A percentile compares a stretch with the other conserved stretches of the same genome.
These are phyloP conservation scores for Maudiozyma bulderi DNA, from an alignment of 805 yeast genomes.

Conservation along the genomic window DNA sequence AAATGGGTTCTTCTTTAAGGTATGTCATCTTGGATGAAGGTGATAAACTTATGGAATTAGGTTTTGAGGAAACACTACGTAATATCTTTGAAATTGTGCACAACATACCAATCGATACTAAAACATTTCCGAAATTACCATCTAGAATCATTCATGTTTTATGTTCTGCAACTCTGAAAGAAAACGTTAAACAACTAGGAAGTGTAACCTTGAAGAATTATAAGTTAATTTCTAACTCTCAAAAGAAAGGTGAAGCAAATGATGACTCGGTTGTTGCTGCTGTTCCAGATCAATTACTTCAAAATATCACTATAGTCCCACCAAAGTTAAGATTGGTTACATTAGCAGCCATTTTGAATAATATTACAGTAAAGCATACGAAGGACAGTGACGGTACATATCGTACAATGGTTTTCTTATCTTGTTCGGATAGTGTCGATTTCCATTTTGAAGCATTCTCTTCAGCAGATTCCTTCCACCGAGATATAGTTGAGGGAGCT, in stretches of 20 bases:
- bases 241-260: constrained; percentile 16
- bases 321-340: constrained; percentile 85
- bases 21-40: constrained; percentile 96
- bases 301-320: constrained; percentile 76
- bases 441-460: constrained; percentile 73
- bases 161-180: constrained; percentile 91
- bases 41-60: constrained; percentile 89
- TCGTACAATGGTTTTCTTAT: constrained; percentile 74
- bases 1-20: constrained; percentile 52
- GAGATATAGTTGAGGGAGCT: constrained; percentile 28
- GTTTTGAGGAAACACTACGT: constrained; percentile 87
- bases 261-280: constrained; percentile 38
- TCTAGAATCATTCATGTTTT: constrained; percentile 61
- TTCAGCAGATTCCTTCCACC: constrained; percentile 39
- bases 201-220: constrained; percentile 67
- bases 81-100: constrained; percentile 59
- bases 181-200: constrained; percentile 71
- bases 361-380: constrained; percentile 31
- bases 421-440: constrained; percentile 95
- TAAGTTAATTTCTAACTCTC: constrained; percentile 45
- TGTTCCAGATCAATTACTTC: constrained; percentile 88
- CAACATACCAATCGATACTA: constrained; percentile 31
- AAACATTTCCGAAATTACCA: constrained; percentile 52
- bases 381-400: constrained; percentile 23
- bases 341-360: constrained; percentile 54